Conservation (phyloP, 257 asterid genomes). For the Petunia secreta region DNA sequence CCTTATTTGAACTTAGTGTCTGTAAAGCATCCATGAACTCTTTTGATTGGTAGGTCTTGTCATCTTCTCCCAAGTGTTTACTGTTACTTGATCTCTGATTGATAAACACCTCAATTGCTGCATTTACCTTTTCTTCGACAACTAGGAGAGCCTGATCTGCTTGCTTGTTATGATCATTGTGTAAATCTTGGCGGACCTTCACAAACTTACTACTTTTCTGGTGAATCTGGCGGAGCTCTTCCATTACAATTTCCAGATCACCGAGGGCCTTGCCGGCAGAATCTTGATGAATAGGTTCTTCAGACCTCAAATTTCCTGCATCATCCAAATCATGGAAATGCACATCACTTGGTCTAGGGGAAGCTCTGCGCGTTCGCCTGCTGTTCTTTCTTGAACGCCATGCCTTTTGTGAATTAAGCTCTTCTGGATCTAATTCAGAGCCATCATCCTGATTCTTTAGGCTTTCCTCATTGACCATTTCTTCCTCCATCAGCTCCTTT, state of each 20-base stretch:
- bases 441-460: conserved; percentile 37
- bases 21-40: conserved; percentile 76
- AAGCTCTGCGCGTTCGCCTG: conserved; percentile 43
- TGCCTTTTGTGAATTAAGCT: conserved; percentile 33
- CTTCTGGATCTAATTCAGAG: conserved; percentile 42
- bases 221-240: conserved; percentile 48
- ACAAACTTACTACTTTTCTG: conserved; percentile 36
- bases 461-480: conserved; percentile 64
- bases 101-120: conserved; percentile 63
- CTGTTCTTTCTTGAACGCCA: conserved; percentile 45
- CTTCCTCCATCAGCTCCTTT: conserved; percentile 94
- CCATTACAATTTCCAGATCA: conserved; percentile 60
- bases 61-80: conserved; percentile 55
- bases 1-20: conserved; percentile 54
- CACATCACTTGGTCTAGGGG: conserved; percentile 45
- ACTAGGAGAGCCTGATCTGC: conserved; percentile 40
- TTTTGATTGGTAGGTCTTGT: conserved; percentile 46
- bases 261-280: conserved; percentile 37
- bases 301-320: conserved; percentile 36
- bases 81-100: conserved; percentile 51
- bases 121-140: conserved; percentile 63
- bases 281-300: conserved; percentile 34
- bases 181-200: conserved; percentile 35
- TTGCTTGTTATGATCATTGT: conserved; percentile 37
- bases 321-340: conserved; percentile 48